These are phyloP conservation scores for Diplocarpon rosae DNA, from an alignment of 2,329 filamentous ascomycete species.

Conservation along the genomic window DNA sequence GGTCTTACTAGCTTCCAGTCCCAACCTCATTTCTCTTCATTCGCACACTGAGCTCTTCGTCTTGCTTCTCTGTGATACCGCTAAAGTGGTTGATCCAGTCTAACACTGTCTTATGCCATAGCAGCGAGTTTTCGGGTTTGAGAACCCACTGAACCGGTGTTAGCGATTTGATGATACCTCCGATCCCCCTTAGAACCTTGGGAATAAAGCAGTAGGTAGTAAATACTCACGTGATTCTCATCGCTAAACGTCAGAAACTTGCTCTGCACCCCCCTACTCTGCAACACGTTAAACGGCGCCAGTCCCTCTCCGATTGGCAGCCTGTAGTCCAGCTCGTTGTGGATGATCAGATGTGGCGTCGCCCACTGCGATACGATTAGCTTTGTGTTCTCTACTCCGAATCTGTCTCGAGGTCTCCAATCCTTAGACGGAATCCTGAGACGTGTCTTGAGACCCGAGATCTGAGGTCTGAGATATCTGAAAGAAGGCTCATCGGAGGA, in stretches of 20 bases:
- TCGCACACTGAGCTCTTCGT: slow-evolving; percentile 1
- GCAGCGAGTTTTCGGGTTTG: slow-evolving; percentile 79
- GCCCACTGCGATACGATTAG: slow-evolving; percentile 29
- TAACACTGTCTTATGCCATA: slow-evolving; percentile 83
- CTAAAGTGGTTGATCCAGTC: slow-evolving; percentile 62
- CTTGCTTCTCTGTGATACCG: slow-evolving; percentile 31
- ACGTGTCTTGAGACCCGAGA: no score
- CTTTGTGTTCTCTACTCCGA: no score
- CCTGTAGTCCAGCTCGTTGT: slow-evolving; percentile 83
- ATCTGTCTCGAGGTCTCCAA: no score
- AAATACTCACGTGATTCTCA: slow-evolving; percentile 45
- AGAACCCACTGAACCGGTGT: slow-evolving; percentile 54
- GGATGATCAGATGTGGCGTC: slow-evolving; percentile 82
- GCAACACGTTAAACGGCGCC: slow-evolving; percentile 52
- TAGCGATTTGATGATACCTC: background rate
- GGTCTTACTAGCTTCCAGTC: no score
- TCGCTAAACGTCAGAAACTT: slow-evolving; percentile 57
- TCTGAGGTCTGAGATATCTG: no score
- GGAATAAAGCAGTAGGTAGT: background rate
- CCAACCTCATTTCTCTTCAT: background rate
- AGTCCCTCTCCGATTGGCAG: slow-evolving; percentile 72
- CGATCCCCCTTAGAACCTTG: background rate
- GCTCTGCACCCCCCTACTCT: slow-evolving; percentile 49
- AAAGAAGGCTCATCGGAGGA: no score
- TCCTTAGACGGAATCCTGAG: no score